These are phyloP conservation scores for Metschnikowia borealis DNA, from an alignment of 805 yeast species.

Conservation along the genomic window DNA sequence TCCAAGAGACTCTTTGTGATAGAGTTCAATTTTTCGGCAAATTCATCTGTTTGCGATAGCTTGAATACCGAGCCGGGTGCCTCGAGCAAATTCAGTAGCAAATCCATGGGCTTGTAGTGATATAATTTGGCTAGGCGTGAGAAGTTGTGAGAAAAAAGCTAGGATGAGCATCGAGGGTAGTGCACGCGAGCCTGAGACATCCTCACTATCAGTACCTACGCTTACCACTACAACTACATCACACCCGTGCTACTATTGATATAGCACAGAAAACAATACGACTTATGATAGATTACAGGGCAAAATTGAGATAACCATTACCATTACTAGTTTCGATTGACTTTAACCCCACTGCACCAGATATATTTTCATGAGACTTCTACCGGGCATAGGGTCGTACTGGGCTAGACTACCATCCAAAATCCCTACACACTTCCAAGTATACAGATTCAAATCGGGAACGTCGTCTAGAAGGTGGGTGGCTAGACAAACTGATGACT, in stretches of 20 bases:
- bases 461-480: constrained; percentile 53
- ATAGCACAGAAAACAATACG: too few relatives aligned
- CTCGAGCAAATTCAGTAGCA: constrained; percentile 11
- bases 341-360: too few relatives aligned
- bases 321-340: too few relatives aligned
- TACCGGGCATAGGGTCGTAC: not conserved
- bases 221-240: not conserved
- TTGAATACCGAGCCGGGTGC: constrained; percentile 15
- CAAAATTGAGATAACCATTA: too few relatives aligned
- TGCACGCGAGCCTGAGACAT: constrained; percentile 1
- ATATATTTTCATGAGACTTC: not conserved
- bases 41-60: constrained; percentile 6
- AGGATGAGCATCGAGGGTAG: constrained; percentile 18
- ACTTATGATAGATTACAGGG: too few relatives aligned
- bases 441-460: constrained; percentile 12
- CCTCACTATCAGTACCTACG: not conserved
- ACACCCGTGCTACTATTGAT: not conserved
- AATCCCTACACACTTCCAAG: not conserved
- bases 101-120: constrained; percentile 10
- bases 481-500: constrained; percentile 62
- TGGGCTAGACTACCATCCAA: not conserved
- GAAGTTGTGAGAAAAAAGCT: constrained; percentile 2
- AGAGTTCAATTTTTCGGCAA: constrained; percentile 22
- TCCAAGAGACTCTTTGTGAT: constrained; percentile 52
- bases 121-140: constrained; percentile 1